Evolutionary conservation across 257 asterid species (phyloP).

Genomic region (Ilex aquifolium): DNA sequence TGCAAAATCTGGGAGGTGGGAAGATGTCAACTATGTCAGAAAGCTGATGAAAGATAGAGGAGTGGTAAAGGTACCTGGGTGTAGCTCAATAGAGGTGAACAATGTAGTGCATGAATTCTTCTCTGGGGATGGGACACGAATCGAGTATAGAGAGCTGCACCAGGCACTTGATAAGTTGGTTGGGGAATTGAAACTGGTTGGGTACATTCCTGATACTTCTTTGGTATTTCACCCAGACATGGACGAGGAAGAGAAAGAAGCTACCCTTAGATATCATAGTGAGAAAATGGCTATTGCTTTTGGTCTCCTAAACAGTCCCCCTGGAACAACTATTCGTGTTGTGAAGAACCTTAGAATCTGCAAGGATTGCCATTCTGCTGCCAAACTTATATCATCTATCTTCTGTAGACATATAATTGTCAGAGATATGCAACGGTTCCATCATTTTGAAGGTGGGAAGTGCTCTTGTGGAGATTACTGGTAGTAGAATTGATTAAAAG

Average conservation of each 20-base stretch:
- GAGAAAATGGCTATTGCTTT: constrained; percentile 38
- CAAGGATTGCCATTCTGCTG: constrained; percentile 37
- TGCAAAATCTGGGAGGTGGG: constrained; percentile 33
- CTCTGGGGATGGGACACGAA: constrained; percentile 30
- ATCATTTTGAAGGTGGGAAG: constrained; percentile 33
- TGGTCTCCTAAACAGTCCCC: constrained; percentile 28
- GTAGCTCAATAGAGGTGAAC: constrained; percentile 29
- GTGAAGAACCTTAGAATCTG: constrained; percentile 34
- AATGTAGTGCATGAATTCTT: constrained; percentile 33
- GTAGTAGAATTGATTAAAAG: constrained; percentile 6
- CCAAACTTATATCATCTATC: constrained; percentile 23
- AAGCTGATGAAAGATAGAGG: constrained; percentile 28
- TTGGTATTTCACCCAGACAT: constrained; percentile 19
- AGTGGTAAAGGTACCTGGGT: constrained; percentile 25
- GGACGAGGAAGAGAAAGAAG: constrained; percentile 30
- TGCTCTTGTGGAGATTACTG: constrained; percentile 44
- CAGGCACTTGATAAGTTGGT: constrained; percentile 26
- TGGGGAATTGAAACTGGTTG: constrained; percentile 23
- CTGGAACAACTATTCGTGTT: constrained; percentile 28
- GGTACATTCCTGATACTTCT: constrained; percentile 33
- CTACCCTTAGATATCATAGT: constrained; percentile 30
- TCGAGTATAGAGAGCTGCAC: constrained; percentile 27
- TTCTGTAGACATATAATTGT: constrained; percentile 22
- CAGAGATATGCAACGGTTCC: constrained; percentile 38
- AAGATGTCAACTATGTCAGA: constrained; percentile 17